phyloP scores from a whole-genome alignment of 495 filamentous ascomycete species.

The Aspergillus wentii region DNA sequence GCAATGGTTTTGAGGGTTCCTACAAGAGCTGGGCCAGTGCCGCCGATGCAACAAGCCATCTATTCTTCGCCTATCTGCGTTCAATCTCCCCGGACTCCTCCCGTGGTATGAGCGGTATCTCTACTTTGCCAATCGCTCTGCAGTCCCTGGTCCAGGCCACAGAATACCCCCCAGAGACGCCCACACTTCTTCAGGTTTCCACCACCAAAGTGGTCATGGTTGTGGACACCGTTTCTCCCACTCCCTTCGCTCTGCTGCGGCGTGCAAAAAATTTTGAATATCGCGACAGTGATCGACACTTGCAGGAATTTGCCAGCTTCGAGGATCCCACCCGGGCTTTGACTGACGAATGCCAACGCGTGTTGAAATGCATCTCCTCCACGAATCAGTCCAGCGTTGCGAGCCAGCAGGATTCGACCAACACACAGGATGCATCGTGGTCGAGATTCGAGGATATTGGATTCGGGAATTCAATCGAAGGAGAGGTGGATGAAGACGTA shows the following conservation, averaged over 20 bases:
- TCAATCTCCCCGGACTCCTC: constrained; percentile 76
- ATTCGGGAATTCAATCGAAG: constrained; percentile 72
- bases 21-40: constrained; percentile 89
- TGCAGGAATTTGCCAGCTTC: constrained; percentile 79
- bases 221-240: constrained; percentile 91
- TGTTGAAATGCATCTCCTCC: constrained; percentile 81
- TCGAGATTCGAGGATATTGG: constrained; percentile 95
- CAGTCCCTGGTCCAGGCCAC: constrained; percentile 87
- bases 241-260: constrained; percentile 85
- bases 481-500: constrained; percentile 58
- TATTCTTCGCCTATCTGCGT: constrained; percentile 96
- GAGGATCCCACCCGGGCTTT: constrained; percentile 85
- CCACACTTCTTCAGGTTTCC: constrained; percentile 68
- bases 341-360: constrained; percentile 89
- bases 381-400: constrained; percentile 76
- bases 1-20: constrained; percentile 91
- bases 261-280: constrained; percentile 95
- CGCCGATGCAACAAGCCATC: constrained; percentile 90
- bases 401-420: constrained; percentile 61
- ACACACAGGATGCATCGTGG: constrained; percentile 86
- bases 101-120: constrained; percentile 67
- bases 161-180: constrained; percentile 86
- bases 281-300: constrained; percentile 74
- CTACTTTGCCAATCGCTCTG: constrained; percentile 80
- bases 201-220: constrained; percentile 95